Base-by-base conservation (phyloP, 768 basidiomycete species). In the Xerocomellus chrysenteron region DNA sequence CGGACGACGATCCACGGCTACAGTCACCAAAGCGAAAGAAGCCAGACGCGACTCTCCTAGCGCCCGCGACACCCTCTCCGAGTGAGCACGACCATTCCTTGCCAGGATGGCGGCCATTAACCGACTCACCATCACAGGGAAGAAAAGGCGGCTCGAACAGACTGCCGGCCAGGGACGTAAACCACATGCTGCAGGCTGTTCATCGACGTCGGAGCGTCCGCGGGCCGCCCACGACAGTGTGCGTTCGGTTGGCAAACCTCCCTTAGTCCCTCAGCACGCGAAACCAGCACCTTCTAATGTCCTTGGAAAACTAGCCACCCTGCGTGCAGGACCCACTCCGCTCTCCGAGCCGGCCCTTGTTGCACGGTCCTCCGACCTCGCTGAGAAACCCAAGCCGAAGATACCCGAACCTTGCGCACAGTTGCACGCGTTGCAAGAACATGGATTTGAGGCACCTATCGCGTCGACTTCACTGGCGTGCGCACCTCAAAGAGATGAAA, bases 21-120 rank as follows among this genome's bases (percentile, higher is more conserved):
- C 64, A 62, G 21, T 78, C 81, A 7, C 80, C 81, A 10, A 82
- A 83, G 68, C 74, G 80, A 57, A 84, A 80, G 68, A 71, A 71
- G 43, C 60, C 61, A 12, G 73, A 78, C 10, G 57, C 74, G 4
- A 68, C 71, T 3, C 64, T 81, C 14, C 62, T 80, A 0, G 80
- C 75, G 1, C 81, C 80, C 9, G 70, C 74, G 1, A 83, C 80
- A 1, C 89, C 89, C 10, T 88, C 89, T 36, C 86, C 85, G 5
- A 87, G 87, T 89, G 60, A 68, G 79, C 69, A n/a, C 41, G 35
- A n/a, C 19, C 24, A 19, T 52, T 54, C 37, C 32, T 26, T 26
- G 32, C 26, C 8, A 35, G 41, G 14, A 2, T 40, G n/a, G n/a
- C n/a, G 26, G 45, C 30, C 16, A 37, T 56, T 54, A n/a, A 62